Percentiles rank a stretch among this genome's conserved stretches.
These are phyloP conservation scores for Chrysoporthe deuterocubensis DNA, from an alignment of 2,329 filamentous ascomycete genomes.

Conservation along the genomic window DNA sequence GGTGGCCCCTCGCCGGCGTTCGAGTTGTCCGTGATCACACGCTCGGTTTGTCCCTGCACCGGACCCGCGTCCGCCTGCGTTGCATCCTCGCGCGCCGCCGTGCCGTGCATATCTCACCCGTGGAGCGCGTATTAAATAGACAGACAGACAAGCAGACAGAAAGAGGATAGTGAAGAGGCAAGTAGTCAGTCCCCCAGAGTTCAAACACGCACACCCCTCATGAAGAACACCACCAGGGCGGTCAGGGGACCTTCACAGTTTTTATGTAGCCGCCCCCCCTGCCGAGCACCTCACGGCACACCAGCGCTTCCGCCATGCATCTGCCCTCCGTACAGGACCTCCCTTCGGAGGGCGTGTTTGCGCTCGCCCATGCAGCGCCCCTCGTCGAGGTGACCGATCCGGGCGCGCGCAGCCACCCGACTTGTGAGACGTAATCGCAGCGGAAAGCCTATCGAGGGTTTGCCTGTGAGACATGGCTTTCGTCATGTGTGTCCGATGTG, in stretches of 20 bases:
- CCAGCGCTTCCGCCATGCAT: background rate
- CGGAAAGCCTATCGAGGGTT: background rate
- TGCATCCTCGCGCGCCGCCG: background rate
- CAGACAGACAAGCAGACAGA: too few species aligned
- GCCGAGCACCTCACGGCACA: background rate
- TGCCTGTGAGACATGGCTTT: background rate
- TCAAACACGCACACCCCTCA: too few species aligned
- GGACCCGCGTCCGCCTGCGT: background rate
- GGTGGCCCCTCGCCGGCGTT: background rate
- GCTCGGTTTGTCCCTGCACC: background rate
- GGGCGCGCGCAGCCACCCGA: background rate
- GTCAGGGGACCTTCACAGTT: background rate
- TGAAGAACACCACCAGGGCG: background rate
- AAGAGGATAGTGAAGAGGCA: too few species aligned
- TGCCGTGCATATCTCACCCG: background rate
- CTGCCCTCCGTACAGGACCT: background rate
- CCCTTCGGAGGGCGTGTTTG: slow-evolving; percentile 3
- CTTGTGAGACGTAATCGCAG: background rate
- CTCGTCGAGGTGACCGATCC: background rate
- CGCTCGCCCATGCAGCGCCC: slow-evolving; percentile 5
- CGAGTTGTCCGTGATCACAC: background rate
- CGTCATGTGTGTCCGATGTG: background rate
- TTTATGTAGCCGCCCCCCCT: background rate
- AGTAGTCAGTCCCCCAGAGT: too few species aligned
- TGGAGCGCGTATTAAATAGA: background rate